Base-by-base conservation (phyloP, 352 stramenopile genomes). In the Elongisporangium undulatum region DNA sequence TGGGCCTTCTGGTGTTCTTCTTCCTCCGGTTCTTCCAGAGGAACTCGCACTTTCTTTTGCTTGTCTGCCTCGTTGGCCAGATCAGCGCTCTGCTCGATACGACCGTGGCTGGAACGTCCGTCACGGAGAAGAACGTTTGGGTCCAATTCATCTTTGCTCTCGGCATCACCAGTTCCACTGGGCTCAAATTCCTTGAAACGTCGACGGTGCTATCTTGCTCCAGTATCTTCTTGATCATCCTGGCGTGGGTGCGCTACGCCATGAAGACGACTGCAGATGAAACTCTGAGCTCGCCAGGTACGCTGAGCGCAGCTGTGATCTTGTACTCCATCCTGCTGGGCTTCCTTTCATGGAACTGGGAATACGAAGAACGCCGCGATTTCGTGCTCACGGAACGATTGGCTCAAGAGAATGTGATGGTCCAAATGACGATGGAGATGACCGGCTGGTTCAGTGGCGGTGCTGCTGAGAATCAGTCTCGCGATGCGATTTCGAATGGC, bases 361-460 rank as follows among this genome's bases (percentile, higher is more conserved):
- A 94, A 68, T 93, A 93, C 26, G 82, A 92, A 75, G 83, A 94
- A 61, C 85, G 85, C n/a, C 81, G 83, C 16, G 83, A 91, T 62
- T 94, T 94, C 38, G 80, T 92, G 29, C 57, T 94, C 45, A 91
- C 85, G 0, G 80, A 95, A 56, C 76, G 82, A 23, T 72, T 92
- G n/a, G 82, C 85, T 1, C 82, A 94, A 45, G 83, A 94, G 58
- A 93, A 94, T 23, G 83, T 92, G 7, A 83, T 92, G 76, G 82
- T 93, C 54, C 85, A 95, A 55, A 95, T 92, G 83, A 93, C 83
- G 2, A 92, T 94, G 80, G 83, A 92, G 60, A 92, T 94, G 85
- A 93, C 83, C 0, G 83, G 83, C 19, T 94, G 85, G 83, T 94
- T 94, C 66, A 91, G 81, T 53, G 85, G 83, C 22, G 81, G 85